Conservation (phyloP, 23 red algal genomes). For the Gracilaria domingensis region DNA sequence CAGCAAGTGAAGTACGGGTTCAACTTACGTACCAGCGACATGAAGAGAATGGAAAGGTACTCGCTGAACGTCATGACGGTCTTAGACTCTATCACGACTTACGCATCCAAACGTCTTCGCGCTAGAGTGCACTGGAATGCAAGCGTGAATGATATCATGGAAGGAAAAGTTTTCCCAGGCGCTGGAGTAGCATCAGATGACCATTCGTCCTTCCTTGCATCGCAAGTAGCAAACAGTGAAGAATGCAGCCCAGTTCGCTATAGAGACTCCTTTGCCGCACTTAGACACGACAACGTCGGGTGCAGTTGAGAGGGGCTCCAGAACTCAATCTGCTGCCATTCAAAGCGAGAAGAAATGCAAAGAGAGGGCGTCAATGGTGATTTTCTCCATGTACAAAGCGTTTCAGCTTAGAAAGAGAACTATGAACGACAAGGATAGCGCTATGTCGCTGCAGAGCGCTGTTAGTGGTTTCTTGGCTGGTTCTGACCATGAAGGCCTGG, state of each 20-base stretch:
- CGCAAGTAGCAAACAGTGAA: no score
- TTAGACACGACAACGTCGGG: neutral
- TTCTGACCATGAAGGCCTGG: neutral
- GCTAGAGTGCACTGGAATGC: slow-evolving; percentile 9
- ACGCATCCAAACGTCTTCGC: neutral
- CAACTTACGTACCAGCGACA: neutral
- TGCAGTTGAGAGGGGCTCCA: neutral
- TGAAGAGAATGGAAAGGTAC: neutral
- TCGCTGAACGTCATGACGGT: slow-evolving; percentile 29
- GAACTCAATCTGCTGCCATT: neutral
- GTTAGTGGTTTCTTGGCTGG: slow-evolving; percentile 2
- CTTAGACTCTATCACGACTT: slow-evolving; percentile 6
- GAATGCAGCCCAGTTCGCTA: no score
- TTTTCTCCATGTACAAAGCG: neutral
- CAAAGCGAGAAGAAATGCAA: neutral
- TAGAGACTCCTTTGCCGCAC: no score
- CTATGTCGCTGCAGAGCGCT: neutral
- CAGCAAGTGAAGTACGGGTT: neutral
- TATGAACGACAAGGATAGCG: neutral
- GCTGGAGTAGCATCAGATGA: no score
- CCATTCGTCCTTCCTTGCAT: no score
- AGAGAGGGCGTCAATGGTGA: neutral
- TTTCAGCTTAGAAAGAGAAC: neutral
- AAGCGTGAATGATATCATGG: slow-evolving; percentile 4
- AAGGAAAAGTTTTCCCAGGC: no score